These are phyloP conservation scores for Starmerella geochares DNA, from an alignment of 805 yeast genomes.

Conservation along the genomic window DNA sequence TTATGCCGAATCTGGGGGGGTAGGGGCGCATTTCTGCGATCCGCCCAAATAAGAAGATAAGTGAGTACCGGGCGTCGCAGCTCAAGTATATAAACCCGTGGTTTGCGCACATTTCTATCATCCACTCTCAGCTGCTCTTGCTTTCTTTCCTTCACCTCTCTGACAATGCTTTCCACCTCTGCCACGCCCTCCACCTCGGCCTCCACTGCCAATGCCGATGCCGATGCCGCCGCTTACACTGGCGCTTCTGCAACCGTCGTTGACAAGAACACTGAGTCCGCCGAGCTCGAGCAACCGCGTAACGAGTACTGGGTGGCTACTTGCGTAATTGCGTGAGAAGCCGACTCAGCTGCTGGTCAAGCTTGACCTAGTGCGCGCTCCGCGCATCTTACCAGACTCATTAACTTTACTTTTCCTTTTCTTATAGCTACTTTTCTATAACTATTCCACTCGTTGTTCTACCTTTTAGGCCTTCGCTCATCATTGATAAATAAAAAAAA, in stretches of 20 bases:
- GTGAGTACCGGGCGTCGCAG: not conserved
- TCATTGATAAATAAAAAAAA: too few species aligned
- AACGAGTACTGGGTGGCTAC: constrained; percentile 7
- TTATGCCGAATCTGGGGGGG: not conserved
- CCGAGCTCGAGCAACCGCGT: constrained; percentile 9
- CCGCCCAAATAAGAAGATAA: not conserved
- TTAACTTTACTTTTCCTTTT: not conserved
- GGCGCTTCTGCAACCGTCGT: not conserved
- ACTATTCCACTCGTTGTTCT: too few species aligned
- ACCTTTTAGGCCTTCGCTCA: too few species aligned
- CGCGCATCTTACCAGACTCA: too few species aligned
- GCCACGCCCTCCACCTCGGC: not conserved
- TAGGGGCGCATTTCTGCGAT: not conserved
- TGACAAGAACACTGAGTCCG: not conserved
- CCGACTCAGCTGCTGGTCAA: too few species aligned
- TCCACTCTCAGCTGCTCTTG: not conserved
- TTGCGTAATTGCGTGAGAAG: constrained; percentile 8
- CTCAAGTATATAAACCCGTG: not conserved
- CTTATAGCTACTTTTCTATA: too few species aligned
- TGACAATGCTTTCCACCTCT: not conserved
- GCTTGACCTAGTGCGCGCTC: too few species aligned
- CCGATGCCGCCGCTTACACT: not conserved
- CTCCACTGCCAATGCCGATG: not conserved
- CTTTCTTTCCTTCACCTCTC: not conserved
- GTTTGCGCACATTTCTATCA: not conserved